Evolutionary conservation across 306 rosid genomes (phyloP), one percentile per base, ranked within the genome.

Genomic region (Fagus sylvatica): DNA sequence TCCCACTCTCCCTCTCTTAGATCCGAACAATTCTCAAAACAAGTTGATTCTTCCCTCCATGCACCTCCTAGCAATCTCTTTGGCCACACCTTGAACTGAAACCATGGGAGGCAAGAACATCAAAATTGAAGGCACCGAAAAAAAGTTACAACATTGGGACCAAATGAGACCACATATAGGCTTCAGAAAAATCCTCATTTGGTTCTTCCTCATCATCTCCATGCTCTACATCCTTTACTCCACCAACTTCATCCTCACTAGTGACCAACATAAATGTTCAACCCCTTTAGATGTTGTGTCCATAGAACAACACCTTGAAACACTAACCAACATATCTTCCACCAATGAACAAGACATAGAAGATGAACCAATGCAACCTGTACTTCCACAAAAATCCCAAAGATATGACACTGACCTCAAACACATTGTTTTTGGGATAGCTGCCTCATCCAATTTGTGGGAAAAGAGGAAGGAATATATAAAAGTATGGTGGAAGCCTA

Each of bases 401-500:
- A 76, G 85, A 49, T 48, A 53, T 9, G 88, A 87, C 41, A 92
- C 97, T 0, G 76, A 81, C 53, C 76, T 93, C 4, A 90, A 91
- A 43, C 97, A 93, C 86, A 72, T 93, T 6, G 93, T 91, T 64
- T 95, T 95, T 65, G 96, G 94, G 15, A 95, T 95, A 19, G 99
- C 98, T 0, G 97, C 89, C 8, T 95, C 98, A 10, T 87, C 99
- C 2, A 87, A 69, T 56, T 40, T 95, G 66, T 91, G 98, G 97
- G 75, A 80, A 11, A 68, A 71, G 28, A 83, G 98, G 76, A 92
- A 92, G 76, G 97, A 95, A 48, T 91, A 91, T 81, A 95, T 95
- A 16, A 95, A 91, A 77, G 72, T 77, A 40, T 92, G 98, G 98
- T 90, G 98, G 98, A 87, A 86, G 80, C 96, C 98, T 8, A 82